Evolutionary conservation across 2,329 filamentous ascomycete genomes (phyloP), one percentile per base, ranked within the genome.

Genomic region (Trichoderma endophyticum): DNA sequence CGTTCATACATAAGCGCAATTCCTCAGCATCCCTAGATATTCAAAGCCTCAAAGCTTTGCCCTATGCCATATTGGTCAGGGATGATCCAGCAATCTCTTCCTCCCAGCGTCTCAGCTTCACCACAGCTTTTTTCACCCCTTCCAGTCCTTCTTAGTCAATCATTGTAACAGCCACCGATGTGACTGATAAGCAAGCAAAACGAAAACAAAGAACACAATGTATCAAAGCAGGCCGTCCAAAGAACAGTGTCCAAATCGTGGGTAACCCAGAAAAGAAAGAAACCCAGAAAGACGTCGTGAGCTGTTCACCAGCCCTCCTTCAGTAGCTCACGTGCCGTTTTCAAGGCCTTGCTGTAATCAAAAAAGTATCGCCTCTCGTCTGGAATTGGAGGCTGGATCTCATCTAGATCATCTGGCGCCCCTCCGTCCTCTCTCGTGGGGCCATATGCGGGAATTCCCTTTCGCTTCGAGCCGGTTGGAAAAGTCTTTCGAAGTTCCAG

Each of bases 321-420:
- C 28, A 4, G n/a, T 4, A 70, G 28, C 57, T 43, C 28, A 28
- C 14, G 18, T 12, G 67, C 57, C 28, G 4, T 26, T 1, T 54
- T 28, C 30, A 70, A 26, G 9, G 57, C 57, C 4, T 24, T 59
- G 1, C 15, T 34, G 12, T 51, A 28, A 57, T 70, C 67, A 34
- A 54, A 70, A 12, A 62, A 70, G 4, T 2, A 4, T 9, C 26
- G n/a, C 15, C 30, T 30, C 7, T 21, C 21, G 15, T 62, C 43
- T 9, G 5, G 6, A 15, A 6, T 18, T 21, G 32, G 15, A 12
- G 71, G 73, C 39, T 77, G 77, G 12, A 72, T 57, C 71, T 77
- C 77, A 18, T 77, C 72, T 11, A 72, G 28, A 32, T 75, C 74
- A 43, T 77, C 75, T 3, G 72, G 72, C 68, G 73, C 68, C 24